Percentiles rank a stretch among this genome's conserved stretches.
These are phyloP conservation scores for Aspergillus hancockii DNA, from an alignment of 495 filamentous ascomycete species.

Conservation along the genomic window DNA sequence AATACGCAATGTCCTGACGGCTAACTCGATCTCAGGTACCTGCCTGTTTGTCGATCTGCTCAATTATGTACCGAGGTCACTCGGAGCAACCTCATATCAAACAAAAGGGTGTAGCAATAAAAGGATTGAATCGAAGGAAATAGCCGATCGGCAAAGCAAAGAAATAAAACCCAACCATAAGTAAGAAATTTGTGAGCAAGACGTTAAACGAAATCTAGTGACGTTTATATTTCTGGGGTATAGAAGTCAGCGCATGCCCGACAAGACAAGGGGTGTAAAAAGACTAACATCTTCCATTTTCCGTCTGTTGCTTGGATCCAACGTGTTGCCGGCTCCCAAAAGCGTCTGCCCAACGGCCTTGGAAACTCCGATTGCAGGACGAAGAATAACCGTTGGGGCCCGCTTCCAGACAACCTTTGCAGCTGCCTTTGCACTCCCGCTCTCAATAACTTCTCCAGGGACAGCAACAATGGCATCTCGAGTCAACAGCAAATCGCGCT, in stretches of 20 bases:
- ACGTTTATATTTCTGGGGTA: conserved; percentile 46
- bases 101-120: conserved; percentile 8
- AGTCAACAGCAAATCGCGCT: conserved; percentile 80
- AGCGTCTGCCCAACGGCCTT: conserved; percentile 89
- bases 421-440: conserved; percentile 77
- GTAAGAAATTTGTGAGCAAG: not conserved
- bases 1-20: conserved; percentile 4
- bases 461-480: conserved; percentile 94
- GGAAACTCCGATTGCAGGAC: conserved; percentile 86
- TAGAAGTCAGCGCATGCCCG: not conserved
- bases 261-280: conserved; percentile 17
- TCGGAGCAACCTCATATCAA: conserved; percentile 7
- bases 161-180: not conserved
- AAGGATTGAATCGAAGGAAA: conserved; percentile 13
- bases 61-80: conserved; percentile 6
- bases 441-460: conserved; percentile 86
- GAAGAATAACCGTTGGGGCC: conserved; percentile 86
- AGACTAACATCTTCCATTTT: conserved; percentile 83
- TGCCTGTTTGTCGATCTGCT: conserved; percentile 2
- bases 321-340: conserved; percentile 87
- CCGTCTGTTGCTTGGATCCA: conserved; percentile 81
- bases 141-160: not conserved
- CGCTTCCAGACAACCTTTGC: conserved; percentile 76
- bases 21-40: conserved; percentile 7
- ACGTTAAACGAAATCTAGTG: conserved; percentile 24